phyloP scores from a whole-genome alignment of 1,284 basidiomycete genomes.

The Ganoderma sinense region DNA sequence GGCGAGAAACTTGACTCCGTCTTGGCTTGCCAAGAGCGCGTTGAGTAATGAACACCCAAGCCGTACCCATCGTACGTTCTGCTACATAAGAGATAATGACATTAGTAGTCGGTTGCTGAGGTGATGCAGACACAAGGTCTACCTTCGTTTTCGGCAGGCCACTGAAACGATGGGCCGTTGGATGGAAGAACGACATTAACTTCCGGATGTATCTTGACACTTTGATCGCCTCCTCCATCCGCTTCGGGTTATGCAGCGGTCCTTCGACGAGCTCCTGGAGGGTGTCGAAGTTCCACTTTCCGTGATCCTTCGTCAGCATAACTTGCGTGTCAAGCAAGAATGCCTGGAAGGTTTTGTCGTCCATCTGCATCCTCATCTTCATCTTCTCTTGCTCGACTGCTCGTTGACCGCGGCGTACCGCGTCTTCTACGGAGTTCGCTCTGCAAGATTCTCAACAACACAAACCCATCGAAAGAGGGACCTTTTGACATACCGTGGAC shows the following conservation, averaged over 20 bases:
- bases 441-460: slow-evolving; percentile 46
- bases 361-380: slow-evolving; percentile 91
- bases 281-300: slow-evolving; percentile 92
- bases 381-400: slow-evolving; percentile 92
- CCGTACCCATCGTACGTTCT: slow-evolving; percentile 84
- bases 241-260: slow-evolving; percentile 87
- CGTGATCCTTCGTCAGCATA: slow-evolving; percentile 88
- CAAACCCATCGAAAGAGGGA: not conserved
- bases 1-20: slow-evolving; percentile 84
- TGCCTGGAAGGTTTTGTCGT: slow-evolving; percentile 89
- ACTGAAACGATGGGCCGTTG: slow-evolving; percentile 87
- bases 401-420: slow-evolving; percentile 86
- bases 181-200: slow-evolving; percentile 93
- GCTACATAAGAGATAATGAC: slow-evolving; percentile 48
- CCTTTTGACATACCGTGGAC: slow-evolving; percentile 59
- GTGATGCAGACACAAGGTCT: slow-evolving; percentile 25
- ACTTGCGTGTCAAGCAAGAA: slow-evolving; percentile 89
- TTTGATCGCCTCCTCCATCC: slow-evolving; percentile 96
- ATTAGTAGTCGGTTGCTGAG: not conserved
- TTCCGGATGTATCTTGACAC: slow-evolving; percentile 89
- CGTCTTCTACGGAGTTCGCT: slow-evolving; percentile 88
- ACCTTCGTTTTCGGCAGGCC: slow-evolving; percentile 81
- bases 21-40: slow-evolving; percentile 84
- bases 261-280: slow-evolving; percentile 93
- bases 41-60: slow-evolving; percentile 85